These are phyloP conservation scores for Fusarium protoensiforme DNA, from an alignment of 2,329 filamentous ascomycete species.

Conservation along the genomic window DNA sequence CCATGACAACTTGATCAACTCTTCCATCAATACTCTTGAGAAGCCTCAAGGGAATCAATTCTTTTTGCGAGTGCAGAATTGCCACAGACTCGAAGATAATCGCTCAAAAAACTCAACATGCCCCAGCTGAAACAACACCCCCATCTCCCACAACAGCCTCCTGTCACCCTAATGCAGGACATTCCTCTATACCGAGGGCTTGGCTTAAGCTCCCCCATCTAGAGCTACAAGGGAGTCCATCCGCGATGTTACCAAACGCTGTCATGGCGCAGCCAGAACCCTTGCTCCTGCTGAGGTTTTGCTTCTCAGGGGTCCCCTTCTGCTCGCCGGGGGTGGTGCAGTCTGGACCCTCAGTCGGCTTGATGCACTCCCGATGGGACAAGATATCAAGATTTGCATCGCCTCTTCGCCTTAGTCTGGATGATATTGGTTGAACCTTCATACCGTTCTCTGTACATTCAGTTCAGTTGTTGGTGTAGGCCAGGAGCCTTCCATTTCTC, in stretches of 20 bases:
- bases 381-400: slow-evolving; percentile 34
- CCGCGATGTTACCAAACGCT: slow-evolving; percentile 31
- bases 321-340: slow-evolving; percentile 6
- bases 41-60: slow-evolving; percentile 1
- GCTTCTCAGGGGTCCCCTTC: slow-evolving; percentile 18
- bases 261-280: slow-evolving; percentile 31
- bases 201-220: slow-evolving; percentile 24
- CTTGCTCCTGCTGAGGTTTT: slow-evolving; percentile 28
- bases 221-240: slow-evolving; percentile 23
- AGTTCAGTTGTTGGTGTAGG: slow-evolving; percentile 30
- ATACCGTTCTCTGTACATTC: slow-evolving; percentile 20
- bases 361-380: slow-evolving; percentile 23
- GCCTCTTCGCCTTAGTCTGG: slow-evolving; percentile 21
- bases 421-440: slow-evolving; percentile 26
- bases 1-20: neutral
- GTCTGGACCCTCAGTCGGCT: slow-evolving; percentile 28
- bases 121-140: slow-evolving; percentile 30
- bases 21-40: neutral
- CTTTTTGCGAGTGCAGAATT: slow-evolving; percentile 5
- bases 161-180: slow-evolving; percentile 26
- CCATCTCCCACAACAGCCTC: slow-evolving; percentile 12
- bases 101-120: slow-evolving; percentile 16
- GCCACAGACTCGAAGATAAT: neutral
- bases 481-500: slow-evolving; percentile 29
- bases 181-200: slow-evolving; percentile 20